These are phyloP conservation scores for Xylaria castorea DNA, from an alignment of 495 filamentous ascomycete genomes.

Conservation along the genomic window DNA sequence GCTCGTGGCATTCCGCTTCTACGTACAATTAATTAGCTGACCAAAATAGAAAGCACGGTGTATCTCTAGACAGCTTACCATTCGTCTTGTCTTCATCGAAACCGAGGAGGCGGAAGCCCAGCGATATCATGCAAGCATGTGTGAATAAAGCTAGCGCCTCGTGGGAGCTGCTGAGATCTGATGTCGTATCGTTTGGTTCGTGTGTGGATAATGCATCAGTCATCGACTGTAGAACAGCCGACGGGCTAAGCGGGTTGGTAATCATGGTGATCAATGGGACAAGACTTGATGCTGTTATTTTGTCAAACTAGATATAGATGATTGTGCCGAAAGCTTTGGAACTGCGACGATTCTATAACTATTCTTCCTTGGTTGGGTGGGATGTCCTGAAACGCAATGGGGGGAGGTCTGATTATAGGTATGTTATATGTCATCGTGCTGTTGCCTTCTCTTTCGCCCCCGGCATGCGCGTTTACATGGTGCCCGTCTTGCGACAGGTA, in stretches of 20 bases:
- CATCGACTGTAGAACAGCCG: constrained; percentile 60
- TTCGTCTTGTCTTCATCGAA: constrained; percentile 76
- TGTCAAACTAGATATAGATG: not conserved
- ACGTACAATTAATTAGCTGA: constrained; percentile 18
- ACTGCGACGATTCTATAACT: not conserved
- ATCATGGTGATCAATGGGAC: constrained; percentile 25
- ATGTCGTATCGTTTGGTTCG: constrained; percentile 55
- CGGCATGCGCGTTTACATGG: not conserved
- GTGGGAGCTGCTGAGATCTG: constrained; percentile 74
- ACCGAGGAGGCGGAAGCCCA: constrained; percentile 83
- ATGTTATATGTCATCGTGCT: constrained; percentile 25
- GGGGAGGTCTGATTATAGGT: not conserved
- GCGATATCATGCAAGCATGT: constrained; percentile 81
- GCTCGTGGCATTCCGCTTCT: constrained; percentile 50
- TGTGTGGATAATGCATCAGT: constrained; percentile 62
- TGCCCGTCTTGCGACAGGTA: not conserved
- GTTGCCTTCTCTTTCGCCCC: constrained; percentile 35
- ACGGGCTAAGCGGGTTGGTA: constrained; percentile 48
- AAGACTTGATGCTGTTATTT: not conserved
- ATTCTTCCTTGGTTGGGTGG: not conserved
- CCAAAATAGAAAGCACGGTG: not conserved
- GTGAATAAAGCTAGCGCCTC: constrained; percentile 86
- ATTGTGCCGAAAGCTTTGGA: not conserved
- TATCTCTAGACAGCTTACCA: constrained; percentile 28
- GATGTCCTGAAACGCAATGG: not conserved